Conservation (phyloP, 305 asterid genomes). For the Fraxinus angustifolia region DNA sequence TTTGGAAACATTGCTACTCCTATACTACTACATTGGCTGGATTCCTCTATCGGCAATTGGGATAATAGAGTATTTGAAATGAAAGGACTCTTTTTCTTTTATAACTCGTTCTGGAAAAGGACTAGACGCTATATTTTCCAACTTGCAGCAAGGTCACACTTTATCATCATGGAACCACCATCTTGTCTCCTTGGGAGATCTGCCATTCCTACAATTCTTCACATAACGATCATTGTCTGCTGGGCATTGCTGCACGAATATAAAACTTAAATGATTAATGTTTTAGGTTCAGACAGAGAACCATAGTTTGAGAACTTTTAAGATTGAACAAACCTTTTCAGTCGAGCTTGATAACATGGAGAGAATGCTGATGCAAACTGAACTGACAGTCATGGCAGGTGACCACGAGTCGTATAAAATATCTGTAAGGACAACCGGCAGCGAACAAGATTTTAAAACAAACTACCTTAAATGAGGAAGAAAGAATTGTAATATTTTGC, state of each 20-base stretch:
- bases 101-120: not conserved
- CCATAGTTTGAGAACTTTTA: not conserved
- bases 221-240: slow-evolving; percentile 93
- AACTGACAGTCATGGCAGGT: slow-evolving; percentile 98
- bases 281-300: not conserved
- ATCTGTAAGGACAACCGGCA: not conserved
- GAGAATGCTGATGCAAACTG: slow-evolving; percentile 91
- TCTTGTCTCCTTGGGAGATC: slow-evolving; percentile 97
- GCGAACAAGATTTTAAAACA: not conserved
- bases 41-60: not conserved
- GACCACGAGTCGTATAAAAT: slow-evolving; percentile 72
- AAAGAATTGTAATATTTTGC: not conserved
- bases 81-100: not conserved
- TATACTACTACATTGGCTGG: not conserved
- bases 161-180: slow-evolving; percentile 99
- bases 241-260: slow-evolving; percentile 77
- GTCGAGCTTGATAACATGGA: slow-evolving; percentile 96
- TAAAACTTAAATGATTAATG: not conserved
- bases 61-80: not conserved
- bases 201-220: slow-evolving; percentile 84
- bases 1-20: not conserved
- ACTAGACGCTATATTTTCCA: not conserved
- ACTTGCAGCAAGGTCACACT: slow-evolving; percentile 41
- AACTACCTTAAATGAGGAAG: not conserved
- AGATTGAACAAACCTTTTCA: slow-evolving; percentile 52